Percentiles rank a stretch among this genome's conserved stretches.
phyloP scores from a whole-genome alignment of 139 green algal species.

The Monoraphidium neglectum region DNA sequence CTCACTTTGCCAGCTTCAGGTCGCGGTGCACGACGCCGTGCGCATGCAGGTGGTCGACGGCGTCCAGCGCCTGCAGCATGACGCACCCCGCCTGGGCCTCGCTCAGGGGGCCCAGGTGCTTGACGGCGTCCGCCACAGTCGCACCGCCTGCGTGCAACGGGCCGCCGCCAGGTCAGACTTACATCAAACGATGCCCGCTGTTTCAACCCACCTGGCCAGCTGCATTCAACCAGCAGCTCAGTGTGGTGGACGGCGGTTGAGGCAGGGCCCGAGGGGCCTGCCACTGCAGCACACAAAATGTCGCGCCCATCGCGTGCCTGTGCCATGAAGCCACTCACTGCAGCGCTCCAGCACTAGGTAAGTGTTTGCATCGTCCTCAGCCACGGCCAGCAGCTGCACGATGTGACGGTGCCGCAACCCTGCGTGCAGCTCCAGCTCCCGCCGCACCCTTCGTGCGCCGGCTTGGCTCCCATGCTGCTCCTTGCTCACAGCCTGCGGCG shows the following conservation, averaged over 20 bases:
- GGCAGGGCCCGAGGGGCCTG: not conserved
- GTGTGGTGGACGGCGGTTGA: not conserved
- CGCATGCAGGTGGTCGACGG: not conserved
- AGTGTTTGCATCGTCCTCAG: slow-evolving; percentile 3
- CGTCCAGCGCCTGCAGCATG: slow-evolving; percentile 11
- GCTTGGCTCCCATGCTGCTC: not conserved
- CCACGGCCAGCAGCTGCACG: not conserved
- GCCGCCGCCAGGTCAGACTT: not conserved
- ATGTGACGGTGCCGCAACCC: slow-evolving; percentile 2
- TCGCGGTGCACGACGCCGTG: not conserved
- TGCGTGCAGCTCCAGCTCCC: not conserved
- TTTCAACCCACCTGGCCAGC: not conserved
- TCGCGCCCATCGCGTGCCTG: not conserved
- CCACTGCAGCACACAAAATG: not conserved
- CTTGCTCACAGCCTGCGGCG: not conserved
- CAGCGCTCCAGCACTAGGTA: slow-evolving; percentile 22
- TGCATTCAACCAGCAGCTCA: not conserved
- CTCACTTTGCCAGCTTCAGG: not conserved
- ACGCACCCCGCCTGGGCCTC: slow-evolving; percentile 13
- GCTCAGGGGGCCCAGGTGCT: slow-evolving; percentile 10
- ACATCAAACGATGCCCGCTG: not conserved
- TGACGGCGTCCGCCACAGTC: not conserved
- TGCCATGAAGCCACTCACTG: slow-evolving; percentile 21
- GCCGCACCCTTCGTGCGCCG: not conserved
- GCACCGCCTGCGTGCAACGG: not conserved